Evolutionary conservation across 306 rosid genomes (phyloP), one percentile per base, ranked within the genome.

Genomic region (Hippophae gyantsensis): DNA sequence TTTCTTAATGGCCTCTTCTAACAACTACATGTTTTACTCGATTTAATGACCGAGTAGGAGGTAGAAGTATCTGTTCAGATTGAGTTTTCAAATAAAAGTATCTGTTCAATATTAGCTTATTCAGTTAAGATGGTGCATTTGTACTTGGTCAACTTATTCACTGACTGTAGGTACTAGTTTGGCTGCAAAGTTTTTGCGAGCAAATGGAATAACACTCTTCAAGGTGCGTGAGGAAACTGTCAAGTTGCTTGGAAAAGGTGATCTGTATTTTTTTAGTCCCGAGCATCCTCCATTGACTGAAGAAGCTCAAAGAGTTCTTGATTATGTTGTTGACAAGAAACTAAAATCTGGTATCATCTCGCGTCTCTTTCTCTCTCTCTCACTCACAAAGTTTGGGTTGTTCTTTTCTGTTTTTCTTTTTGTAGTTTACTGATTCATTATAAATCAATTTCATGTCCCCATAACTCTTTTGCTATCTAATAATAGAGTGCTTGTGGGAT

Each of bases 281-380:
- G 84, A 75, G 79, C 89, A 73, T 77, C 95, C 95, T 58, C 79
- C 80, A 25, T 57, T 79, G 56, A 76, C 86, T 12, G 86, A 79
- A 57, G 90, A 76, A 42, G 89, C 95, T 63, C 95, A 79, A 72
- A 63, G 79, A 65, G 86, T 68, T 46, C 86, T 89, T 58, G 97
- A 89, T 74, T 77, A 81, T 85, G 97, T 90, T 58, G 62, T 81
- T 69, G 86, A 85, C 57, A 60, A 70, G 56, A 81, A 75, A 59
- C 4, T 79, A n/a, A 78, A 79, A 60, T 79, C 85, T 53, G 90
- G 97, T 85, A 62, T 3, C 55, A 75, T 71, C 58, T 60, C 53
- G 9, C 38, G 38, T 32, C 38, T 32, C 38, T 32, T 3, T 32
- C 38, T 18, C 23, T 18, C 23, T 32, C 38, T 32, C 38, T 32